Evolutionary conservation across 495 filamentous ascomycete genomes (phyloP).

Genomic region (Talaromyces wortmannii): DNA sequence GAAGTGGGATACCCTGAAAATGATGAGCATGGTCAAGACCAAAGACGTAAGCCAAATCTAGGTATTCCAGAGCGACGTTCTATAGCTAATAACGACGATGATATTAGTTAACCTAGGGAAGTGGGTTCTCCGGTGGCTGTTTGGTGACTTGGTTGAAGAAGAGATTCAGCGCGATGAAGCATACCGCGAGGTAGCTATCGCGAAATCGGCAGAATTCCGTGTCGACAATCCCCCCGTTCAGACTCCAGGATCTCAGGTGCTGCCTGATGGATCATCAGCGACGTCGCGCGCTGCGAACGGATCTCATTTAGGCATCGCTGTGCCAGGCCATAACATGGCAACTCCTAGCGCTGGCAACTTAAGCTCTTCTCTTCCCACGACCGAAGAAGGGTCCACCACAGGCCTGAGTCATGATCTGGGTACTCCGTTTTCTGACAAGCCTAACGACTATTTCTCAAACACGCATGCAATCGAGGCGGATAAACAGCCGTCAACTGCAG

Average conservation of each 20-base stretch:
- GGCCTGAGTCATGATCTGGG: slow-evolving; percentile 34
- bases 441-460: slow-evolving; percentile 61
- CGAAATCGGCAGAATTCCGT: slow-evolving; percentile 51
- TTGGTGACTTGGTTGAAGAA: slow-evolving; percentile 81
- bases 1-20: slow-evolving; percentile 66
- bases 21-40: slow-evolving; percentile 81
- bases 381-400: slow-evolving; percentile 40
- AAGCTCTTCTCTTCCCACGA: slow-evolving; percentile 35
- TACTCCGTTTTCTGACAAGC: slow-evolving; percentile 40
- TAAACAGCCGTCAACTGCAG: slow-evolving; percentile 36
- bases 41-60: slow-evolving; percentile 65
- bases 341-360: slow-evolving; percentile 47
- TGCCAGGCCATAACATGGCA: slow-evolving; percentile 76
- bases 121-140: slow-evolving; percentile 92
- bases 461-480: slow-evolving; percentile 19
- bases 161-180: slow-evolving; percentile 74
- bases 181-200: slow-evolving; percentile 60
- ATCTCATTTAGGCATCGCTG: slow-evolving; percentile 45
- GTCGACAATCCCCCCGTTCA: slow-evolving; percentile 48
- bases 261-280: slow-evolving; percentile 42
- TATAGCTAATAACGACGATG: slow-evolving; percentile 8
- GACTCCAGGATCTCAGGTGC: slow-evolving; percentile 44
- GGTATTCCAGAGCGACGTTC: neutral
- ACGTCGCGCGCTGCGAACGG: slow-evolving; percentile 64
- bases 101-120: slow-evolving; percentile 87